Percentiles rank a stretch among this genome's conserved stretches.
Conservation (phyloP, 768 basidiomycete genomes). For the Phanerochaete sordida region DNA sequence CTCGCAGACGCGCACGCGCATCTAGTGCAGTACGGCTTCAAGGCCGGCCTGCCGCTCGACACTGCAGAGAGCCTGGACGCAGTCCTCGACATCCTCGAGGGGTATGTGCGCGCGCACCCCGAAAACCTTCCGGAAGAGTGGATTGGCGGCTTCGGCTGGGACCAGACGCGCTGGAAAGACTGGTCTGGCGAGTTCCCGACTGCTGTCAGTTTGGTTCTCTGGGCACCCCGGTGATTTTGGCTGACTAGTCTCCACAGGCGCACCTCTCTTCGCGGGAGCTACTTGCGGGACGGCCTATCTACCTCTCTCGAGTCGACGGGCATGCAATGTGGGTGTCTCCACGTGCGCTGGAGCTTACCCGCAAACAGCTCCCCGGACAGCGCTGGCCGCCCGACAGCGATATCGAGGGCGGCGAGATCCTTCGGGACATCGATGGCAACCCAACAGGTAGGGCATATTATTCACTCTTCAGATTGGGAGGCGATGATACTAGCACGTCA, state of each 20-base stretch:
- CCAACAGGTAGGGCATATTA: conserved; percentile 84
- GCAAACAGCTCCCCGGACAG: conserved; percentile 44
- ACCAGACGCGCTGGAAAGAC: conserved; percentile 77
- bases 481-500: no score
- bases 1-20: conserved; percentile 82
- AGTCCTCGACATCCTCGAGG: conserved; percentile 55
- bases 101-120: conserved; percentile 55
- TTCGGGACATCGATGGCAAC: conserved; percentile 54
- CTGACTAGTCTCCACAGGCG: conserved; percentile 36
- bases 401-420: conserved; percentile 72
- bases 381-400: conserved; percentile 23
- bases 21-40: conserved; percentile 69
- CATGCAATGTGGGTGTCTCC: conserved; percentile 89
- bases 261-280: conserved; percentile 71
- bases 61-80: conserved; percentile 58
- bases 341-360: conserved; percentile 62
- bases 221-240: not conserved
- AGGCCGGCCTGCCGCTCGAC: conserved; percentile 61
- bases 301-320: conserved; percentile 72
- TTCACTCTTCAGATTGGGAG: no score
- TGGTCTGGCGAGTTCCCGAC: conserved; percentile 57
- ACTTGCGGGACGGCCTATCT: conserved; percentile 67
- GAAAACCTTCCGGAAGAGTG: conserved; percentile 57
- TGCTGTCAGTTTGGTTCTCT: conserved; percentile 44
- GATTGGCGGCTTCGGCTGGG: conserved; percentile 92